phyloP scores from a whole-genome alignment of 140 eudicot species.

The Ambrosia hybrid region DNA sequence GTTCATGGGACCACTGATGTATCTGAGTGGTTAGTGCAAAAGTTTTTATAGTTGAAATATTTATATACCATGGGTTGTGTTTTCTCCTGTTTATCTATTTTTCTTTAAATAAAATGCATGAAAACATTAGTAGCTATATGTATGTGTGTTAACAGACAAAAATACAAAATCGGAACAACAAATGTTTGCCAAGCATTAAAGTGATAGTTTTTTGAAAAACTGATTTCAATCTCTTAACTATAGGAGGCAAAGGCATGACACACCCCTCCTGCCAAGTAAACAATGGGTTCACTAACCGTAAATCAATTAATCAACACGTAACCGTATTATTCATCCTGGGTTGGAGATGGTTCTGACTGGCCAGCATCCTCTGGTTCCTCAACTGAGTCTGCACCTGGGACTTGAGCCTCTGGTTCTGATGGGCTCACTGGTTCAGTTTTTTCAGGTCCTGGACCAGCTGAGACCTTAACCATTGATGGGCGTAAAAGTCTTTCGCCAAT shows the following conservation, averaged over 20 bases:
- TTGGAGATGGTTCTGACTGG: conserved; percentile 17
- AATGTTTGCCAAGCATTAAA: conserved; percentile 13
- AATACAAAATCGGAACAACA: conserved; percentile 10
- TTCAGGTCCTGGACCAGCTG: conserved; percentile 77
- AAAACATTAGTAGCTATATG: background rate
- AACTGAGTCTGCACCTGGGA: conserved; percentile 26
- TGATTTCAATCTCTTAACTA: conserved; percentile 22
- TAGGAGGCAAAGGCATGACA: conserved; percentile 46
- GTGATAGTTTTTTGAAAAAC: no score
- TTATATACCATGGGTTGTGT: conserved; percentile 16
- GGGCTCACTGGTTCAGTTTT: conserved; percentile 34
- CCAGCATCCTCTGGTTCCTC: conserved; percentile 35
- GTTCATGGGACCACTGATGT: background rate
- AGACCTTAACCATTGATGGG: conserved; percentile 86
- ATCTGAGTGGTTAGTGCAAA: background rate
- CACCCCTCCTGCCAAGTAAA: conserved; percentile 41
- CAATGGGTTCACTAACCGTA: conserved; percentile 29
- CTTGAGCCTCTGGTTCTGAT: conserved; percentile 24
- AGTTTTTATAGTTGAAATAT: no score
- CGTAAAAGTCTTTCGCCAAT: conserved; percentile 73
- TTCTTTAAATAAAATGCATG: no score
- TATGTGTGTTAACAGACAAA: conserved; percentile 2
- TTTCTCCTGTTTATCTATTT: conserved; percentile 11
- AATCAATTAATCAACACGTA: conserved; percentile 9
- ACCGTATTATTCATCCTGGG: conserved; percentile 30